Percentiles rank a stretch among this genome's conserved stretches.
These are phyloP conservation scores for Brassica incana DNA, from an alignment of 345 rosid genomes.

Conservation along the genomic window DNA sequence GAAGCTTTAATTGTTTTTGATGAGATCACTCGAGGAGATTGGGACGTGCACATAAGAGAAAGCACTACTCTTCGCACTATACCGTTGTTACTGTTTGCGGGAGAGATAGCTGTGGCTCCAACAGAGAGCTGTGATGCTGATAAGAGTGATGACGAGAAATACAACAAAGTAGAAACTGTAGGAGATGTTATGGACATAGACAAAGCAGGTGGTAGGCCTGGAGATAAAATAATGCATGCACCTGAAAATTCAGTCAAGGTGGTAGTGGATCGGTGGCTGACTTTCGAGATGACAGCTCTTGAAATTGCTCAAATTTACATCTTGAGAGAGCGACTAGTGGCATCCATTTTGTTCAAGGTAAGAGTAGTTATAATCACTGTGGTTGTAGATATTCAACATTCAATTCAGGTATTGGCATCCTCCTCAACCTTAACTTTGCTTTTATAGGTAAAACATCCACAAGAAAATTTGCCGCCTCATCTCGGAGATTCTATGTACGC, in stretches of 20 bases:
- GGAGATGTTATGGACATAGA: conserved; percentile 48
- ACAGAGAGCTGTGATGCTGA: conserved; percentile 36
- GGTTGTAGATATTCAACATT: background rate
- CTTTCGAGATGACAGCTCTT: conserved; percentile 61
- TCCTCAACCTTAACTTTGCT: conserved; percentile 9
- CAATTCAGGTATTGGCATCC: background rate
- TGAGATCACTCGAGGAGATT: conserved; percentile 87
- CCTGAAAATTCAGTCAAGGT: conserved; percentile 65
- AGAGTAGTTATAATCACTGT: conserved; percentile 30
- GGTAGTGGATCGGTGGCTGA: conserved; percentile 79
- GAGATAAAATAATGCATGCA: conserved; percentile 60
- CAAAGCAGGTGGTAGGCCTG: conserved; percentile 37
- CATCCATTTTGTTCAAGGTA: conserved; percentile 76
- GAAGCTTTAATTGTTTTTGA: conserved; percentile 63
- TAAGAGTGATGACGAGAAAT: conserved; percentile 41
- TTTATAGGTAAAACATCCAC: conserved; percentile 67
- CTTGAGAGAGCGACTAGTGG: conserved; percentile 72
- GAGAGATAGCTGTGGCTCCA: conserved; percentile 82
- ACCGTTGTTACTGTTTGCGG: conserved; percentile 65
- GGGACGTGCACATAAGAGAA: conserved; percentile 64
- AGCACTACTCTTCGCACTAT: conserved; percentile 66
- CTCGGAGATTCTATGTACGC: conserved; percentile 67
- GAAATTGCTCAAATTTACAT: conserved; percentile 87
- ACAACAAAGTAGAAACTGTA: conserved; percentile 44
- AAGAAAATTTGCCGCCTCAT: conserved; percentile 55